Evolutionary conservation across 1,139 yeast genomes (phyloP).

Genomic region (Martiniozyma asiatica): DNA sequence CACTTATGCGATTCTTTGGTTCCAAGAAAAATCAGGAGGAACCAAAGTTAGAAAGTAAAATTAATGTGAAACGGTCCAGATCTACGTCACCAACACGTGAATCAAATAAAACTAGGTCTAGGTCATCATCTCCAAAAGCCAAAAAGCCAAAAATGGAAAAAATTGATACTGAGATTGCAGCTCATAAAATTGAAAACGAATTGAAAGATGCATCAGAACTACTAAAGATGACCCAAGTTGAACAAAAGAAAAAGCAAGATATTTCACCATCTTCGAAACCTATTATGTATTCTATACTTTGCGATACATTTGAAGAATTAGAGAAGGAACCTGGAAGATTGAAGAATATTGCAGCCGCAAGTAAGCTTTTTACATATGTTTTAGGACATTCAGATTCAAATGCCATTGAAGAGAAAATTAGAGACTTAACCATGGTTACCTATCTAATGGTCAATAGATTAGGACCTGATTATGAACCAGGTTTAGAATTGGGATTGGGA

Average conservation of each 20-base stretch:
- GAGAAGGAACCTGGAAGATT: slow-evolving; percentile 74
- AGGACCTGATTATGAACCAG: slow-evolving; percentile 88
- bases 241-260: slow-evolving; percentile 13
- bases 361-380: slow-evolving; percentile 58
- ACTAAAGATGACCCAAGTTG: slow-evolving; percentile 8
- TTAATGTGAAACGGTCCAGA: too few relatives aligned
- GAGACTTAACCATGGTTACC: slow-evolving; percentile 55
- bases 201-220: slow-evolving; percentile 17
- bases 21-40: too few relatives aligned
- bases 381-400: slow-evolving; percentile 27
- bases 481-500: slow-evolving; percentile 84
- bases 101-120: too few relatives aligned
- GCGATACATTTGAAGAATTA: slow-evolving; percentile 59
- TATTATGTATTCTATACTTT: slow-evolving; percentile 54
- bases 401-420: slow-evolving; percentile 25
- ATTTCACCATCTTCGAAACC: slow-evolving; percentile 14
- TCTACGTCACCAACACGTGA: too few relatives aligned
- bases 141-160: slow-evolving; percentile 2
- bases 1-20: slow-evolving; percentile 11
- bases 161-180: slow-evolving; percentile 10
- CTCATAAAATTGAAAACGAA: slow-evolving; percentile 13
- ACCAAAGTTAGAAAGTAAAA: too few relatives aligned
- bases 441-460: slow-evolving; percentile 78
- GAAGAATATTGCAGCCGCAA: slow-evolving; percentile 62
- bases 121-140: slow-evolving; percentile 1